Conservation (phyloP, 1,139 yeast species). For the Nematodospora anomalae region DNA sequence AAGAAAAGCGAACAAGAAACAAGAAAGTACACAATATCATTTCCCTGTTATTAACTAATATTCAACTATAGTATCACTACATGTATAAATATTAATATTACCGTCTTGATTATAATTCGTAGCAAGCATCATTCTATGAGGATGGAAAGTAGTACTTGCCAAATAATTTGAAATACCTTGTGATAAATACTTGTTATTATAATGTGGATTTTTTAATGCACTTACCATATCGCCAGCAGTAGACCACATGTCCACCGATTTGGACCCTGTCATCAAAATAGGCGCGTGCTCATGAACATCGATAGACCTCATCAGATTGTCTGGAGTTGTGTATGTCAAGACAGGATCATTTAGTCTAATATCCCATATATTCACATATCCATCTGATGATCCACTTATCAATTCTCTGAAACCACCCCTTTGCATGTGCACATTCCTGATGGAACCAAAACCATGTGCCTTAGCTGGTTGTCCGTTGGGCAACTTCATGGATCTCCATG, state of each 20-base stretch:
- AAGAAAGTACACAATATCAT: neutral
- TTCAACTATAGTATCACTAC: conserved; percentile 42
- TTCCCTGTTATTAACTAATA: conserved; percentile 34
- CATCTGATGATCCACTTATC: conserved; percentile 81
- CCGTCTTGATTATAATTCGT: conserved; percentile 82
- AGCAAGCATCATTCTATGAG: conserved; percentile 93
- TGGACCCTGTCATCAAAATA: conserved; percentile 81
- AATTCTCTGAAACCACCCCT: conserved; percentile 94
- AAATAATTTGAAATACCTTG: conserved; percentile 51
- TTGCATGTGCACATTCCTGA: conserved; percentile 89
- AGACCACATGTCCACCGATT: conserved; percentile 80
- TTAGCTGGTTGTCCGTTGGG: conserved; percentile 12
- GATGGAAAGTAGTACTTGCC: conserved; percentile 77
- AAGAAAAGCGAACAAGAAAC: neutral
- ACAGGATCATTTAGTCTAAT: conserved; percentile 75
- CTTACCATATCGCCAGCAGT: conserved; percentile 77
- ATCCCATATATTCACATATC: conserved; percentile 88
- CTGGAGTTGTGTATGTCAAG: conserved; percentile 55
- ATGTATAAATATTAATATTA: conserved; percentile 61
- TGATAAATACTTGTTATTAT: conserved; percentile 34
- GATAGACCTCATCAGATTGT: conserved; percentile 66
- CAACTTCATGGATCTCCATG: conserved; percentile 56
- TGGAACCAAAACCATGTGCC: conserved; percentile 44
- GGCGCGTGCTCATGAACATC: conserved; percentile 98
- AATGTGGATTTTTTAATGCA: conserved; percentile 58